Base-by-base conservation (phyloP, 441 rosid species). In the Erysimum cheiri region DNA sequence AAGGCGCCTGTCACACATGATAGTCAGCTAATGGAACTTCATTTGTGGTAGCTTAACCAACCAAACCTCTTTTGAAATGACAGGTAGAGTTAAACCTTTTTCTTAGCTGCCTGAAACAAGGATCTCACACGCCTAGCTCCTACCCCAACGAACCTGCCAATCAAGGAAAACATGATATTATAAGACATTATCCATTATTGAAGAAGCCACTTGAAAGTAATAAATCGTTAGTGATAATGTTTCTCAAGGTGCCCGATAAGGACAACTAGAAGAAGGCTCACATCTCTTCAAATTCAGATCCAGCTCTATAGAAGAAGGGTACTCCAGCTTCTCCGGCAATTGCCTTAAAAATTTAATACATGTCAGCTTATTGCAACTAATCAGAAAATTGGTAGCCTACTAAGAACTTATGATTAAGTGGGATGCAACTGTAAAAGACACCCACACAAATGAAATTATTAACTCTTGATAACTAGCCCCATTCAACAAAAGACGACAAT, bases 311-410 rank as follows among this genome's bases (percentile, higher is more conserved):
- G 86, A 95, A 95, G 83, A 95, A 95, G 44, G 99, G 99, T 35
- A 95, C 99, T 33, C 99, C 99, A 56, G 99, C 99, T 87, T 95
- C 99, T 75, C 99, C 99, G 78, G 98, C 98, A 84, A 95, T 95
- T 29, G 97, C 99, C 99, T 95, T 81, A 33, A 52, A 75, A 75
- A 36, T 71, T 76, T 64, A 76, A 63, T 65, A 32, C 10, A 49
- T 73, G 74, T 69, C 59, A 80, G 48, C 41, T 60, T 35, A 72
- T 39, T 49, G 44, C 39, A 78, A 73, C 61, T 46, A 61, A 74
- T 46, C 4, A 69, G 57, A 58, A 9, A 22, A 67, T 8, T 15
- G 63, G 48, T 50, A 50, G 35, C 47, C 48, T 41, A 22, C 4
- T 2, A 40, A 58, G 26, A 43, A 8, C 19, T 15, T 49, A 22